Evolutionary conservation across 1,139 yeast genomes (phyloP), one percentile per base, ranked within the genome.

Genomic region (Candida mesenterica): DNA sequence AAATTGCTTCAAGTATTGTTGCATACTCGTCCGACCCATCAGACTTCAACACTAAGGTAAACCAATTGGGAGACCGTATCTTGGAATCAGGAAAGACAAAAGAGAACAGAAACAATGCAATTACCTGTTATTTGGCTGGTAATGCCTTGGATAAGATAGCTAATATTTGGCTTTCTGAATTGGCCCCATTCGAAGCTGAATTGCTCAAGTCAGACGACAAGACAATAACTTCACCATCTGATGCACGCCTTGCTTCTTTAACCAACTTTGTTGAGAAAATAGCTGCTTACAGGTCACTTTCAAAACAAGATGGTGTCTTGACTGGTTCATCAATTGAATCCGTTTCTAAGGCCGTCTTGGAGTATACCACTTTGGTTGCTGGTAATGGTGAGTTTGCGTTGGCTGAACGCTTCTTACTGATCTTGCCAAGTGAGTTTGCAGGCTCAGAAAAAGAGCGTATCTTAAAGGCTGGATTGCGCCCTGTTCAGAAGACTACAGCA

Each of bases 201-300:
- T 65, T 78, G 39, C 62, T 80, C 44, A 59, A 67, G 38, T 57
- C 69, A 4, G 60, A 67, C 17, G 59, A 65, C 23, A 50, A 53
- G 13, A 64, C 61, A 16, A 63, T 75, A 23, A 56, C 72, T 2
- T 72, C 88, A n/a, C 82, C 87, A 3, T 83, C 85, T 38, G 95
- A 84, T 45, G 96, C 96, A 15, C 89, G 90, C 55, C 80, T 84
- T 48, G 84, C 79, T 49, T 84, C 96, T 5, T 71, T 92, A 53
- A 82, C 84, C 40, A 81, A 78, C 50, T 84, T 89, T 56, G 85
- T 88, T 39, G 95, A 86, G 56, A 90, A 90, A 61, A 75, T 89
- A 42, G 78, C 89, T 23, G 80, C 86, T 16, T 86, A 83, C 59
- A 77, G 87, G 49, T 73, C 81, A 31, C 70, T 78, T 39, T 55